Evolutionary conservation across 2,329 filamentous ascomycete species (phyloP), one percentile per base, ranked within the genome.

Genomic region (Aspergillus hiratsukae): DNA sequence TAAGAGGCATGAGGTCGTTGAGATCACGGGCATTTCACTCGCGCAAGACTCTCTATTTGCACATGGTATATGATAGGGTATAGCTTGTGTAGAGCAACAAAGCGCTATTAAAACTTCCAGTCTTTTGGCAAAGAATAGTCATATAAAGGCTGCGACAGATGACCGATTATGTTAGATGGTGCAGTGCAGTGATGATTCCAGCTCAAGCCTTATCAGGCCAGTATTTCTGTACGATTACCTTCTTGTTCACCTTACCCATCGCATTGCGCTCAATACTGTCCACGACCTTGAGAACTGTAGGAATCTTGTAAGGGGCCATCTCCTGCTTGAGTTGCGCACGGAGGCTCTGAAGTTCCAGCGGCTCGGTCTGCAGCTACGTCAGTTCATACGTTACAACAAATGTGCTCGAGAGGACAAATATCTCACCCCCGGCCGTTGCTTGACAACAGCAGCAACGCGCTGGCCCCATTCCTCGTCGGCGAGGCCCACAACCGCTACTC

Each of bases 291-390:
- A 97, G 78, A 58, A 96, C 86, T 70, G 94, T 91, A 0, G 94
- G 94, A 55, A 97, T 92, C 81, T 99, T 97, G 75, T 97, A 97
- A 60, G 83, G 85, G 2, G 88, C 94, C 62, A 97, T 69, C 52
- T 72, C 68, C n/a, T 61, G 63, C 57, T 71, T 72, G 28, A 72
- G 77, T 14, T 68, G 57, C 5, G 66, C 54, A 4, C 74, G 72
- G 9, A 76, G 66, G 4, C 59, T 49, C 14, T 62, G 60, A 5
- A 76, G 59, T 3, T 74, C 67, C 19, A 72, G 48, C 4, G 66
- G 63, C n/a, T 60, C 57, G 37, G 62, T 61, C 69, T 72, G 53
- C 10, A 17, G 5, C 10, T 11, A 27, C 58, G 55, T 63, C 56
- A 60, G 59, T 41, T 31, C 27, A 9, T 3, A 21, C 19, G 45